These are phyloP conservation scores for Catenaria anguillulae DNA, from an alignment of 371 early-diverging fungal species.

Conservation along the genomic window DNA sequence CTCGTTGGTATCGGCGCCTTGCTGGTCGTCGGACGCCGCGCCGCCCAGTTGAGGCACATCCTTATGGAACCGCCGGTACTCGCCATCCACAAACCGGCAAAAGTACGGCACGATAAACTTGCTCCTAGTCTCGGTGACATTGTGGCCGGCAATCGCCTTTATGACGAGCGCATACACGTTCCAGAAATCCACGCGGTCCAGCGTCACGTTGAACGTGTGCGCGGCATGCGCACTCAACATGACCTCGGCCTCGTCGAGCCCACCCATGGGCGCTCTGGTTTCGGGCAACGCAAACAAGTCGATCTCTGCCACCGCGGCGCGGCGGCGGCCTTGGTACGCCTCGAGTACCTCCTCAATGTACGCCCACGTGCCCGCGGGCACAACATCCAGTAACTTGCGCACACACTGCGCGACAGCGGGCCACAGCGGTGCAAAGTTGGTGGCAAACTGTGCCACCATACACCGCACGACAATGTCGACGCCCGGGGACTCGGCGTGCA, in stretches of 20 bases:
- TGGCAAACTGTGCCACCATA: slow-evolving; percentile 46
- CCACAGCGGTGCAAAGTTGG: slow-evolving; percentile 75
- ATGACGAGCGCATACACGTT: slow-evolving; percentile 55
- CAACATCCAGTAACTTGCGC: slow-evolving; percentile 24
- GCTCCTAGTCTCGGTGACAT: slow-evolving; percentile 53
- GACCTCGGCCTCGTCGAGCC: no score
- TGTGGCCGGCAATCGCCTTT: slow-evolving; percentile 44
- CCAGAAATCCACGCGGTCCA: slow-evolving; percentile 51
- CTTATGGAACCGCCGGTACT: slow-evolving; percentile 25
- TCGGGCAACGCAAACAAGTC: no score
- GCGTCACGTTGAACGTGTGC: slow-evolving; percentile 21
- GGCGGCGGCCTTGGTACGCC: no score
- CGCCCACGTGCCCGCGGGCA: slow-evolving; percentile 9
- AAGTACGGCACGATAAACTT: slow-evolving; percentile 57
- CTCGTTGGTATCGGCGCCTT: background rate
- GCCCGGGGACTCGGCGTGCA: slow-evolving; percentile 19
- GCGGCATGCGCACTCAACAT: background rate
- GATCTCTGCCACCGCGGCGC: no score
- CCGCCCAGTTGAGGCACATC: background rate
- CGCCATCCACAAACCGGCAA: slow-evolving; percentile 44
- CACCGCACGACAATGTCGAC: slow-evolving; percentile 40
- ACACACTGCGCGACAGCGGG: slow-evolving; percentile 50
- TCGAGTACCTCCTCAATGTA: no score
- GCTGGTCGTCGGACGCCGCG: background rate
- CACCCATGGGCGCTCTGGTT: no score